Evolutionary conservation across 164 flowering plant genomes (phyloP).

Genomic region (Aristolochia contorta): DNA sequence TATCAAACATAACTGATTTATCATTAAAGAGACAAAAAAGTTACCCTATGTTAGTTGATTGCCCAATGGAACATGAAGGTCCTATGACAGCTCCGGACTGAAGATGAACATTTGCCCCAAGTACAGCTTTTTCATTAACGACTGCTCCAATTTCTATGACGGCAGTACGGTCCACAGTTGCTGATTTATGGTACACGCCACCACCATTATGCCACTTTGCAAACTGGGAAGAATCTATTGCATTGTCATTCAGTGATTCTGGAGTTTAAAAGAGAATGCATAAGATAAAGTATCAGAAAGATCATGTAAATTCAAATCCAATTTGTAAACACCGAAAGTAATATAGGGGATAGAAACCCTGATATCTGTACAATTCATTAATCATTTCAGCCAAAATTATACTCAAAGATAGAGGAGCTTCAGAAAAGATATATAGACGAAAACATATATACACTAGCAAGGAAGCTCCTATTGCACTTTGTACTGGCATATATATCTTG

Average conservation of each 20-base stretch:
- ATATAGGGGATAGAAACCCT: too few relatives aligned
- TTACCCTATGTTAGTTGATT: conserved; percentile 70
- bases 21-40: background rate
- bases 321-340: too few relatives aligned
- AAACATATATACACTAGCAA: too few relatives aligned
- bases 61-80: conserved; percentile 56
- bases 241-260: conserved; percentile 4
- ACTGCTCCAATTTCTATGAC: conserved; percentile 62
- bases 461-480: too few relatives aligned
- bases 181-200: conserved; percentile 57
- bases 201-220: conserved; percentile 75
- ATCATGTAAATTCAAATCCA: too few relatives aligned
- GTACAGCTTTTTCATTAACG: conserved; percentile 45
- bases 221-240: conserved; percentile 24
- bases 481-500: too few relatives aligned
- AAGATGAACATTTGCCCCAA: conserved; percentile 50
- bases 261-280: background rate
- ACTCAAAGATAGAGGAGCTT: too few relatives aligned
- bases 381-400: too few relatives aligned
- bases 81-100: conserved; percentile 80
- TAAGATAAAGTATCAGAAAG: too few relatives aligned
- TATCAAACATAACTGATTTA: background rate
- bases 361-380: too few relatives aligned
- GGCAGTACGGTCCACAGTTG: conserved; percentile 49
- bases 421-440: too few relatives aligned